Percentiles rank a stretch among this genome's conserved stretches.
phyloP scores from a whole-genome alignment of 768 basidiomycete genomes.

The Pisolithus tinctorius region DNA sequence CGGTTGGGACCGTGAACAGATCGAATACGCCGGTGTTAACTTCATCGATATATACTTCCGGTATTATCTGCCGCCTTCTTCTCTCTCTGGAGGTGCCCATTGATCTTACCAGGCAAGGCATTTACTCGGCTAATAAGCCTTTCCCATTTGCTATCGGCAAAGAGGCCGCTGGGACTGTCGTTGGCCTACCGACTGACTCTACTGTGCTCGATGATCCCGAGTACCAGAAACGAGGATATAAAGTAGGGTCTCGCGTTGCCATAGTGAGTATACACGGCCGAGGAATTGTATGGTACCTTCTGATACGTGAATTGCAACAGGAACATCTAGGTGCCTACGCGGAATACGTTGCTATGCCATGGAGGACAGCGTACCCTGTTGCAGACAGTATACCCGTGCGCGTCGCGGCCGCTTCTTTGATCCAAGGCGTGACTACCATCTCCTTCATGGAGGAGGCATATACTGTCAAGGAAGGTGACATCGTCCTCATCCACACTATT shows the following conservation, averaged over 20 bases:
- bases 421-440: slow-evolving; percentile 76
- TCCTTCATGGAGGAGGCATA: slow-evolving; percentile 83
- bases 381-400: slow-evolving; percentile 55
- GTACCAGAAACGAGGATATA: slow-evolving; percentile 58
- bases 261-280: slow-evolving; percentile 39
- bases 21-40: slow-evolving; percentile 77
- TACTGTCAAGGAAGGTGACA: slow-evolving; percentile 71
- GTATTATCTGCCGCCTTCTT: slow-evolving; percentile 26
- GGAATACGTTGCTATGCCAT: slow-evolving; percentile 64
- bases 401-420: slow-evolving; percentile 56
- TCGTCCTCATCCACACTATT: slow-evolving; percentile 81
- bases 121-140: slow-evolving; percentile 46
- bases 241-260: slow-evolving; percentile 69
- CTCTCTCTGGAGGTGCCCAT: neutral
- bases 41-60: slow-evolving; percentile 84
- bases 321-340: slow-evolving; percentile 49
- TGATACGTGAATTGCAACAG: slow-evolving; percentile 23
- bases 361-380: slow-evolving; percentile 55
- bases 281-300: neutral
- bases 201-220: slow-evolving; percentile 52
- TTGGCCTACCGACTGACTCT: slow-evolving; percentile 64
- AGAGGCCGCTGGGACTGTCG: slow-evolving; percentile 73
- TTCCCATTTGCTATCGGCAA: slow-evolving; percentile 69
- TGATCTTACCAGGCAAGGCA: slow-evolving; percentile 42
- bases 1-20: slow-evolving; percentile 29